Base-by-base conservation (phyloP, 192 early-diverging fungal genomes). In the Entomortierella lignicola region DNA sequence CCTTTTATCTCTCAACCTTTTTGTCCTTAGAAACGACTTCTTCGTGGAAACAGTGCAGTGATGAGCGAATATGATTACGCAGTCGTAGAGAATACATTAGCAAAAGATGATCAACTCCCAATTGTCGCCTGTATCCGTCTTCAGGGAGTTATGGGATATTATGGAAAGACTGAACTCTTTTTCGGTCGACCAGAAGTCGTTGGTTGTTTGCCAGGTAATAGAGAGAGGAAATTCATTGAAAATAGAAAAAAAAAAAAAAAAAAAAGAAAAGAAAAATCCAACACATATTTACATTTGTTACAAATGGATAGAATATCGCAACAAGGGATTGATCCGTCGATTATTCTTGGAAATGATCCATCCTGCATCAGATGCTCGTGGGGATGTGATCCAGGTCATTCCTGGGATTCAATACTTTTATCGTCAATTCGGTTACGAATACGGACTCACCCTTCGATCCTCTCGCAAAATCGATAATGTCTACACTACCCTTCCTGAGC, bases 391-490 rank as follows among this genome's bases (percentile, higher is more conserved):
- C 48, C 69, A 70, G 39, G 63, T 64, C 55, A 70, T 80, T 41
- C 50, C 63, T 1, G 67, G 67, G 0, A 80, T 80, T 62, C 50
- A 55, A 18, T 39, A 80, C 39, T 80, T 71, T 37, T 80, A 80
- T 21, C 62, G 60, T 21, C 67, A 71, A 51, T 80, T 80, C 50
- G 77, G 77, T 18, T 80, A 80, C 63, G 77, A 80, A 30, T 80
- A 80, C 56, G 67, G 54, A 2, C 30, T 66, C 34, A 32, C 30
- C 2, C 53, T 57, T 10, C 57, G 57, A 6, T 2, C 58, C n/a
- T 37, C 31, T 23, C 39, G 30, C 20, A 30, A 15, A 31, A 26
- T 55, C 32, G 29, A 60, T 48, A 52, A 18, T 21, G 15, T 53
- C 21, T 20, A 20, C 13, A 58, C 47, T 10, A 56, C 30, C 12